These are phyloP conservation scores for Lunularia cruciata DNA, from an alignment of 225 moss, liverwort and hornwort species.

Conservation along the genomic window DNA sequence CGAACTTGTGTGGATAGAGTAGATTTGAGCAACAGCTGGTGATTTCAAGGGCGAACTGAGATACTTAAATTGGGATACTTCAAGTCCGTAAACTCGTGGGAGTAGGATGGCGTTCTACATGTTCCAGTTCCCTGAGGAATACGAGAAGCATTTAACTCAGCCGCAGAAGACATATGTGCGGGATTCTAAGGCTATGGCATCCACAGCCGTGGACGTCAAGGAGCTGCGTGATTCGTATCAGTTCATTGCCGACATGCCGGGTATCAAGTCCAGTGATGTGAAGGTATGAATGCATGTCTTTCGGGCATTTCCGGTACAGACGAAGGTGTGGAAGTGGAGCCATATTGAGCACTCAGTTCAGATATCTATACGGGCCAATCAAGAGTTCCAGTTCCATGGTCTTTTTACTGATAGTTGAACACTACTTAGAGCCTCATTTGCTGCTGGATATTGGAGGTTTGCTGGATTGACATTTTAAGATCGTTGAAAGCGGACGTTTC, in stretches of 20 bases:
- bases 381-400: not conserved
- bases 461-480: too few species aligned
- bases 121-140: constrained; percentile 39
- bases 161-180: constrained; percentile 45
- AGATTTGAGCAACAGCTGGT: too few species aligned
- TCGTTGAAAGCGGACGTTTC: too few species aligned
- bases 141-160: constrained; percentile 35
- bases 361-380: not conserved
- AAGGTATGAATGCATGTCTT: constrained; percentile 44
- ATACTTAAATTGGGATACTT: too few species aligned
- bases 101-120: constrained; percentile 8
- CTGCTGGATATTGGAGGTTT: too few species aligned
- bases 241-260: constrained; percentile 54
- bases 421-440: too few species aligned
- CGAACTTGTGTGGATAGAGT: too few species aligned
- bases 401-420: too few species aligned
- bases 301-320: not conserved
- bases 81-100: too few species aligned
- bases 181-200: constrained; percentile 50
- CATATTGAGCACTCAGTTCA: not conserved
- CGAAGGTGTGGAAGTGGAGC: not conserved
- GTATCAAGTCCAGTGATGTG: constrained; percentile 40
- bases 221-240: constrained; percentile 36
- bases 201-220: constrained; percentile 48
- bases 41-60: too few species aligned